Percentiles rank a stretch among this genome's conserved stretches.
These are phyloP conservation scores for Cyberlindnera amylophila DNA, from an alignment of 805 yeast species.

Conservation along the genomic window DNA sequence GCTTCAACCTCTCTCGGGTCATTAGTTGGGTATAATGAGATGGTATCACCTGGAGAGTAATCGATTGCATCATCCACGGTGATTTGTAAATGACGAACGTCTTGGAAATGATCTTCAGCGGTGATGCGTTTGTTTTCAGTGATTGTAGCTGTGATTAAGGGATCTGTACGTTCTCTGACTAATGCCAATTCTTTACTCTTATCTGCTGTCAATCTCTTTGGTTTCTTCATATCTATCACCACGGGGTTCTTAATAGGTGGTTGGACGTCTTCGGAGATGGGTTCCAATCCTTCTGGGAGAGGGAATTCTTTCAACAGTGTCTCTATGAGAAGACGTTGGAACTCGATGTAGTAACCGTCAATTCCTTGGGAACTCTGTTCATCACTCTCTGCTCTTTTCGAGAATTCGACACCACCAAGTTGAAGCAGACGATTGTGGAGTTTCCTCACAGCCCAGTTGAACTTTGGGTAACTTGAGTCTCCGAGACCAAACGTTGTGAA, in stretches of 20 bases:
- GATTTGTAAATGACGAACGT: conserved; percentile 59
- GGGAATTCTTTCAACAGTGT: conserved; percentile 35
- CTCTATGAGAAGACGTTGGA: conserved; percentile 52
- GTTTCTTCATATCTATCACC: conserved; percentile 26
- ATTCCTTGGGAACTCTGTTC: conserved; percentile 74
- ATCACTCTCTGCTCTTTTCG: conserved; percentile 82
- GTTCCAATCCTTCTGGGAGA: conserved; percentile 27
- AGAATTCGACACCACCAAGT: conserved; percentile 73
- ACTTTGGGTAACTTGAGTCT: conserved; percentile 86
- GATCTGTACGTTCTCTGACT: conserved; percentile 26
- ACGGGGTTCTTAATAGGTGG: conserved; percentile 37
- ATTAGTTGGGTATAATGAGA: conserved; percentile 74
- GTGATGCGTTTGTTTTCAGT: conserved; percentile 60
- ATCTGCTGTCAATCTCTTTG: conserved; percentile 30
- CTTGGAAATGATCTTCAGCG: conserved; percentile 75
- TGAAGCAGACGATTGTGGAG: conserved; percentile 74
- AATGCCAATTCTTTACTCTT: conserved; percentile 29
- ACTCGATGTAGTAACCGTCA: conserved; percentile 73
- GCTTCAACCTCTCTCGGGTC: conserved; percentile 57
- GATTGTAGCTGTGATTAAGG: conserved; percentile 41
- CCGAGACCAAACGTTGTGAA: conserved; percentile 87
- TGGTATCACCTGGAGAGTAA: conserved; percentile 77
- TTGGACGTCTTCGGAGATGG: conserved; percentile 33
- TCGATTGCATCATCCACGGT: conserved; percentile 18
- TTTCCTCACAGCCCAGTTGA: conserved; percentile 83